Percentiles rank a stretch among this genome's conserved stretches.
Evolutionary conservation across 306 rosid species (phyloP).

Genomic region (Sicyos edulis): DNA sequence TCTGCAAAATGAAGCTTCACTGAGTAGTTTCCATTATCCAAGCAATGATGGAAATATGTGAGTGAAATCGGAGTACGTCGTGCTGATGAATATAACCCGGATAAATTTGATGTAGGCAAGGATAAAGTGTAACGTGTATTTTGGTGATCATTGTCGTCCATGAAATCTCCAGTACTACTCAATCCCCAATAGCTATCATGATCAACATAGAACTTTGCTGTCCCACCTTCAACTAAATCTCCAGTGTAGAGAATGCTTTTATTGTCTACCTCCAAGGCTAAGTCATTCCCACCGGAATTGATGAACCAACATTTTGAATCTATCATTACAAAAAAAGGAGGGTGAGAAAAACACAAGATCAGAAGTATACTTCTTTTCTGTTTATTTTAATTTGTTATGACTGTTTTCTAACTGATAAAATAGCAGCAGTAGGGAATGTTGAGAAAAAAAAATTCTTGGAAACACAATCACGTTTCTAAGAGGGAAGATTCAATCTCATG

Average conservation of each 20-base stretch:
- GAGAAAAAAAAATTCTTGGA: too few species aligned
- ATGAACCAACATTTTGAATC: constrained; percentile 67
- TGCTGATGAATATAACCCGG: constrained; percentile 46
- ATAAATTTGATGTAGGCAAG: constrained; percentile 32
- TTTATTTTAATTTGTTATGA: too few species aligned
- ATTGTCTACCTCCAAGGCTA: constrained; percentile 21
- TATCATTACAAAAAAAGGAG: constrained; percentile 25
- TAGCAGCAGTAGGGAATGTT: too few species aligned
- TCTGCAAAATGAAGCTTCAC: constrained; percentile 61
- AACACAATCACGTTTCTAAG: too few species aligned
- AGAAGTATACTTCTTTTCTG: neutral
- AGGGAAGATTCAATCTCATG: too few species aligned
- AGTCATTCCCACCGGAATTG: constrained; percentile 40
- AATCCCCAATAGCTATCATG: constrained; percentile 36
- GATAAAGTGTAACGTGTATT: constrained; percentile 34
- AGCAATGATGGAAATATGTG: constrained; percentile 65
- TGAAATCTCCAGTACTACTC: constrained; percentile 48
- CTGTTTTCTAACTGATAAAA: too few species aligned
- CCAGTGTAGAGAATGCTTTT: constrained; percentile 26
- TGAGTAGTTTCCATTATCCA: constrained; percentile 58
- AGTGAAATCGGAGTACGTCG: constrained; percentile 53
- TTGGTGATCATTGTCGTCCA: constrained; percentile 38
- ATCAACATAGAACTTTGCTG: constrained; percentile 29
- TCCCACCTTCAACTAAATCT: constrained; percentile 38
- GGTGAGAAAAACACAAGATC: constrained; percentile 8